Evolutionary conservation across 768 basidiomycete genomes (phyloP).

Genomic region (Naganishia vishniacii): DNA sequence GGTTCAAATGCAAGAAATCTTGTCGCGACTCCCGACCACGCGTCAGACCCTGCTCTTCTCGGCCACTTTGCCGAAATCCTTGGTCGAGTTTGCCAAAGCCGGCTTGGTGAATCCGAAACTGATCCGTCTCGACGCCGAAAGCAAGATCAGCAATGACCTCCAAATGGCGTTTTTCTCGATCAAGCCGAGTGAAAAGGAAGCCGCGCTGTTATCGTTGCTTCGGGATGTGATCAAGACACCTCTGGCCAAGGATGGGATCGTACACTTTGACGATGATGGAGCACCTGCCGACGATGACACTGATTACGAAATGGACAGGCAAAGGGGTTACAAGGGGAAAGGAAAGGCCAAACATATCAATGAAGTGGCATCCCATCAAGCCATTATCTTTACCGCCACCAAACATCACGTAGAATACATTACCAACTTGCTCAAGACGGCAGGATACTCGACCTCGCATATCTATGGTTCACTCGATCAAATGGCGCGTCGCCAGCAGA

Average conservation of each 20-base stretch:
- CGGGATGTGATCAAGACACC: slow-evolving; percentile 84
- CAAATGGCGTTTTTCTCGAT: slow-evolving; percentile 91
- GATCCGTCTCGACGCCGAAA: slow-evolving; percentile 90
- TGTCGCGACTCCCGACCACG: slow-evolving; percentile 74
- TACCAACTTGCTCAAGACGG: slow-evolving; percentile 64
- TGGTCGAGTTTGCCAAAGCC: slow-evolving; percentile 98
- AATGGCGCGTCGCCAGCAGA: slow-evolving; percentile 75
- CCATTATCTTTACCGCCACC: slow-evolving; percentile 88
- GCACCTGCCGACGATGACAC: slow-evolving; percentile 29
- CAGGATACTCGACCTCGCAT: slow-evolving; percentile 83
- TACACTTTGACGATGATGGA: slow-evolving; percentile 27
- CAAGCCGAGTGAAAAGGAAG: slow-evolving; percentile 90
- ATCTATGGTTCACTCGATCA: slow-evolving; percentile 97
- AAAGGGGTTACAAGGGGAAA: slow-evolving; percentile 30
- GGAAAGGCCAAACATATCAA: slow-evolving; percentile 33
- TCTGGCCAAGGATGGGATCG: slow-evolving; percentile 26
- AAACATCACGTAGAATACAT: slow-evolving; percentile 99
- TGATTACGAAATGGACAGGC: slow-evolving; percentile 41
- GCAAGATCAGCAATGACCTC: slow-evolving; percentile 88
- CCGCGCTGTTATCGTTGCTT: slow-evolving; percentile 73
- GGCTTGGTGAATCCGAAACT: slow-evolving; percentile 84
- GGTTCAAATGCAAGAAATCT: slow-evolving; percentile 80
- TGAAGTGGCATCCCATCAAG: slow-evolving; percentile 74
- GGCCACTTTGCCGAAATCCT: slow-evolving; percentile 87
- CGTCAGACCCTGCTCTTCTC: slow-evolving; percentile 94